Base-by-base conservation (phyloP, 2,329 filamentous ascomycete genomes). In the Plectosphaerella sp. region DNA sequence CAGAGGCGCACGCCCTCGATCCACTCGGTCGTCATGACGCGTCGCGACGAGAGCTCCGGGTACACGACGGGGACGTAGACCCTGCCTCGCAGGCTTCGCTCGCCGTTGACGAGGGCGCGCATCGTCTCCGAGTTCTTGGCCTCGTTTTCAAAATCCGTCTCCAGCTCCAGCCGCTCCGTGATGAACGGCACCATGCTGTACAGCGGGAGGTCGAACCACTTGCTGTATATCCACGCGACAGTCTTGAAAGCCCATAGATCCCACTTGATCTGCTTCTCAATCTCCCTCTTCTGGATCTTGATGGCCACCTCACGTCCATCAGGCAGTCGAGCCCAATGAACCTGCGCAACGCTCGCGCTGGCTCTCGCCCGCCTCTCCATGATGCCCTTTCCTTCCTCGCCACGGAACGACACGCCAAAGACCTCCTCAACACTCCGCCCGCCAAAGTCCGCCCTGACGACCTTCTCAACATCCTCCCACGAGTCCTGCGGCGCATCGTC, bases 271-370 rank as follows among this genome's bases (percentile, higher is more conserved):
- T 97, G 94, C 64, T 87, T 85, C 18, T 83, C 85, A 65, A 99
- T 97, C 76, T 97, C 93, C 48, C 87, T 82, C 74, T 97, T 99
- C 75, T 99, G 94, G 5, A 99, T 86, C 75, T 99, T 99, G 66
- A 99, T 82, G 2, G 94, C 94, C 20, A 97, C 89, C 74, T 97
- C 92, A 47, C 91, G 79, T 0, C 94, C 94, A 71, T 97, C 93
- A 3, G 83, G 72, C 52, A 97, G 69, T 54, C 87, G 78, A 8
- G 94, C 94, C 91, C 93, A 97, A 67, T 97, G 94, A 2, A 99
- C 94, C 72, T 97, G 94, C 1, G 94, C 94, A 9, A 99, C 93
- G 67, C 90, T 96, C 2, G 94, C 94, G 64, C 88, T 93, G 1
- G 88, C 88, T 54, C 87, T 67, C 8, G 82, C 82, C 52, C 71